These are phyloP conservation scores for Zostera marina DNA, from an alignment of 116 monocot genomes.

Conservation along the genomic window DNA sequence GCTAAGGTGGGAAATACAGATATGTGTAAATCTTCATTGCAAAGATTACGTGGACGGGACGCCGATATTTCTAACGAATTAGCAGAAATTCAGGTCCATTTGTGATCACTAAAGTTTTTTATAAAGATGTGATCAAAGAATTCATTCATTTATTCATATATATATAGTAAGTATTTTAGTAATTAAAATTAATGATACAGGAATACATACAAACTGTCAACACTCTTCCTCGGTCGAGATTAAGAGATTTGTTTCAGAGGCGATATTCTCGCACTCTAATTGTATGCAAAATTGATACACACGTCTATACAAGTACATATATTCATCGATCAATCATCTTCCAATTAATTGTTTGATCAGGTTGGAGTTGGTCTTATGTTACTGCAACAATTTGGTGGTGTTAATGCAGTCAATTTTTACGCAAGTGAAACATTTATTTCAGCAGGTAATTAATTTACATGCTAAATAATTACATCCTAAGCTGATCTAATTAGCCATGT, in stretches of 20 bases:
- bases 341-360: slow-evolving; percentile 5
- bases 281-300: slow-evolving; percentile 18
- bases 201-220: slow-evolving; percentile 36
- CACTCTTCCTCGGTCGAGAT: slow-evolving; percentile 26
- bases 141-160: no score
- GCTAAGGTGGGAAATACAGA: slow-evolving; percentile 36
- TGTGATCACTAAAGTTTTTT: no score
- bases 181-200: slow-evolving; percentile 8
- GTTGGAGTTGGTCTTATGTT: slow-evolving; percentile 65
- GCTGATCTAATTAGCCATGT: no score
- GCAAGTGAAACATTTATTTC: slow-evolving; percentile 46
- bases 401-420: slow-evolving; percentile 52
- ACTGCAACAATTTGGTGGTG: slow-evolving; percentile 61
- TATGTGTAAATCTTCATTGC: slow-evolving; percentile 35
- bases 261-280: slow-evolving; percentile 25
- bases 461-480: no score
- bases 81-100: no score
- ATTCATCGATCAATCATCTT: no score
- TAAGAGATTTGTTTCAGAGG: slow-evolving; percentile 33
- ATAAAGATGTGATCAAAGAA: no score
- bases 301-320: no score
- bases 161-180: no score
- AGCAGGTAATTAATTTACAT: slow-evolving; percentile 22
- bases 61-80: slow-evolving; percentile 6
- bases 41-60: slow-evolving; percentile 39